Evolutionary conservation across 371 early-diverging fungal genomes (phyloP), one percentile per base, ranked within the genome.

Genomic region (Syncephalis plumigaleata): DNA sequence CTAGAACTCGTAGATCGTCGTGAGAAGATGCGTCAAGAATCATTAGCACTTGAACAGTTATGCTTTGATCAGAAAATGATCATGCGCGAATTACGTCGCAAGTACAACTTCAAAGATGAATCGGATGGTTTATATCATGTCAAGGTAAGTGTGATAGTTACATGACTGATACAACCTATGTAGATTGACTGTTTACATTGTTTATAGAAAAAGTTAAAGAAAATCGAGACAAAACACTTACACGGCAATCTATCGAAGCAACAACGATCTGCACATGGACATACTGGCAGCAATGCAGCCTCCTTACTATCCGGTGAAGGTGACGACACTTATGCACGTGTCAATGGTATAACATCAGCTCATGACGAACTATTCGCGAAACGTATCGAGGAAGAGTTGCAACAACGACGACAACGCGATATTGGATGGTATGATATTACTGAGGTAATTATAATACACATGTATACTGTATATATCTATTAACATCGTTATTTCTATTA

Each of bases 1-100:
- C 58, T 90, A 16, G 87, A 89, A 48, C 70, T 81, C 70, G 84
- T 87, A 2, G 55, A 71, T n/a, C 68, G 76, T 36, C 75, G 91
- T 44, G 93, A 92, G 61, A 70, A 68, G 54, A 60, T 68, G 36
- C 72, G 85, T 43, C 68, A 71, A 48, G 84, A 87, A 53, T 61
- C 71, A 21, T 55, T 88, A 22, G 60, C 68, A 0, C 56, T 79
- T 4, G 89, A 88, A 37, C 71, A 72, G 49, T 58, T 63, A 22
- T 68, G 73, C 13, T 73, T 79, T 50, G 69, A 66, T 13, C 69
- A 73, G 43, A 68, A 68, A 21, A 62, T 64, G 25, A 56, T 58
- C 15, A 64, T 79, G 15, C 63, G 72, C 39, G 70, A 73, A 25
- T 66, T 65, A 53, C 71, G 70, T 24, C 61, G 67, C 4, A 58